Conservation (phyloP, 306 rosid species). For the Quercus bicolor region DNA sequence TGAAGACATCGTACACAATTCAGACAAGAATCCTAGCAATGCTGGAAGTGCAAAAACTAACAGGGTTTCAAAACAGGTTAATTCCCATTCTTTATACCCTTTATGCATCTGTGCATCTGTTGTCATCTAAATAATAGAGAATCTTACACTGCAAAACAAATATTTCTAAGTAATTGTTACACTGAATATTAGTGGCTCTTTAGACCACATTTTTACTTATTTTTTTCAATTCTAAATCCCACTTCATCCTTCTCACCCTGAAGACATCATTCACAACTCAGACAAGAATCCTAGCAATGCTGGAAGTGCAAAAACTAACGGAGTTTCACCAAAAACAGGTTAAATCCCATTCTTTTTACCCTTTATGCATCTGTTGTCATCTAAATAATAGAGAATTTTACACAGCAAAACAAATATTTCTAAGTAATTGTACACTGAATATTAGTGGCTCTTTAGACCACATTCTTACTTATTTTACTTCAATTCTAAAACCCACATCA, state of each 20-base stretch:
- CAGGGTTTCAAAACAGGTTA: conserved; percentile 47
- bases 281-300: conserved; percentile 35
- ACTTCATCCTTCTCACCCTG: conserved; percentile 23
- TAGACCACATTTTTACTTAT: not conserved
- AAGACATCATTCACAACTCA: conserved; percentile 25
- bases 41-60: conserved; percentile 31
- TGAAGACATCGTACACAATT: conserved; percentile 24
- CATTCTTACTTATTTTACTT: not conserved
- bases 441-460: not conserved
- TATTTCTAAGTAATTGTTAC: not conserved
- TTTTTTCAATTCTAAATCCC: not conserved
- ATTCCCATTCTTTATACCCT: conserved; percentile 6
- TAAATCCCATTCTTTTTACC: conserved; percentile 1
- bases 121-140: not conserved
- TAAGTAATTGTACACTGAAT: not conserved
- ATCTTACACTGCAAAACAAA: not conserved
- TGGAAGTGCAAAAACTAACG: conserved; percentile 32
- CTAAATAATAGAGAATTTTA: not conserved
- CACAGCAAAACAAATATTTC: not conserved
- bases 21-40: conserved; percentile 38
- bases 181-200: not conserved
- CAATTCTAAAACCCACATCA: not conserved
- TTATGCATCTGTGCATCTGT: not conserved
- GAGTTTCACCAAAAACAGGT: conserved; percentile 53
- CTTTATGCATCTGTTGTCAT: conserved; percentile 9